These are phyloP conservation scores for Hygrophila difformis DNA, from an alignment of 257 asterid genomes.

Conservation along the genomic window DNA sequence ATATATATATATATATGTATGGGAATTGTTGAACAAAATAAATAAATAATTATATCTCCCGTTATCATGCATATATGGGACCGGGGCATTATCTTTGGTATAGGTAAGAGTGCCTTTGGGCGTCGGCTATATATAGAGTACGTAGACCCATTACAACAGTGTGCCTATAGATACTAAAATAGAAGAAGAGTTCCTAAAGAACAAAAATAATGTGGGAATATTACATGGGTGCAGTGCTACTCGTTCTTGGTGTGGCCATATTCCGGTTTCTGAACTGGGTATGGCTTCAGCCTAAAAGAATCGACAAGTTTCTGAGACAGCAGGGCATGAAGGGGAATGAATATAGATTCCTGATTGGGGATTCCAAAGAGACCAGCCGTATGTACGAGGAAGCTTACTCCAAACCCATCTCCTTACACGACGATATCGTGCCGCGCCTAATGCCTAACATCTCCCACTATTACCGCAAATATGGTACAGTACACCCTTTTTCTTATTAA, in stretches of 20 bases:
- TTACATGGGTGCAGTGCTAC: background rate
- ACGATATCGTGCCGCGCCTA: conserved; percentile 15
- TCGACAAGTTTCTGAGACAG: background rate
- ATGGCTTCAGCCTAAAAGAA: conserved; percentile 12
- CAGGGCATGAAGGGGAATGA: conserved; percentile 10
- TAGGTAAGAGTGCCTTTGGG: too few species aligned
- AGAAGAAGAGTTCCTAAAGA: too few species aligned
- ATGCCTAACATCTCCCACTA: conserved; percentile 11
- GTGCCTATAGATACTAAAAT: too few species aligned
- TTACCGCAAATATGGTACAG: conserved; percentile 10
- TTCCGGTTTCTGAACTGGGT: conserved; percentile 14
- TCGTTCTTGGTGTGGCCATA: background rate
- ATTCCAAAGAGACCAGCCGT: background rate
- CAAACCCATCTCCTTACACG: conserved; percentile 4
- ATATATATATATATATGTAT: too few species aligned
- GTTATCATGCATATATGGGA: too few species aligned
- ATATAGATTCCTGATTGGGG: conserved; percentile 2
- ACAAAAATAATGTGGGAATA: conserved; percentile 11
- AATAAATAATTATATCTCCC: too few species aligned
- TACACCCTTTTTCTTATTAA: too few species aligned
- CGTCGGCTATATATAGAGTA: too few species aligned
- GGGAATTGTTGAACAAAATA: too few species aligned
- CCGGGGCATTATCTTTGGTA: too few species aligned
- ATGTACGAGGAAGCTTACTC: conserved; percentile 4
- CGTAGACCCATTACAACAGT: too few species aligned